phyloP scores from a whole-genome alignment of 1,284 basidiomycete genomes.

The Austroboletus novae-zelandiae region DNA sequence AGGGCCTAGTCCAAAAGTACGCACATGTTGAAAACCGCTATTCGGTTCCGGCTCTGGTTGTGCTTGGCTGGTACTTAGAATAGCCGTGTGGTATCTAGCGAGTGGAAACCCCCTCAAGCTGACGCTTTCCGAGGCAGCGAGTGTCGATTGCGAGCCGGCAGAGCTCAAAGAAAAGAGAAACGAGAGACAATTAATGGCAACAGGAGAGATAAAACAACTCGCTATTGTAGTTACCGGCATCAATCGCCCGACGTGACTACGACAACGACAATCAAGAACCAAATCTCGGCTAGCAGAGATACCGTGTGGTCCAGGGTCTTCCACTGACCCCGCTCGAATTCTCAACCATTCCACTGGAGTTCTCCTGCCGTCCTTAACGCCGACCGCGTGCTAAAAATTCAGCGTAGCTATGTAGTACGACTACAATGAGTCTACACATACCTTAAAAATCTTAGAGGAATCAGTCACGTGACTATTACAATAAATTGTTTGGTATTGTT shows the following conservation, averaged over 20 bases:
- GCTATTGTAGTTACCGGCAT: slow-evolving; percentile 16
- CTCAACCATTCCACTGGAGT: too few relatives aligned
- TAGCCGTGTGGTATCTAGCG: slow-evolving; percentile 56
- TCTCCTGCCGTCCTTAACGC: too few relatives aligned
- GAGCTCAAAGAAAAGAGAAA: slow-evolving; percentile 9
- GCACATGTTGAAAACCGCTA: slow-evolving; percentile 62
- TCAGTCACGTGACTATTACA: slow-evolving; percentile 9
- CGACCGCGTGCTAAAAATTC: too few relatives aligned
- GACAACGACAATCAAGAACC: slow-evolving; percentile 2
- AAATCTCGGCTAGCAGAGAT: slow-evolving; percentile 17
- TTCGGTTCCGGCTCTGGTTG: slow-evolving; percentile 40
- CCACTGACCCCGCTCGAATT: too few relatives aligned
- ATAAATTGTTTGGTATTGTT: slow-evolving; percentile 26
- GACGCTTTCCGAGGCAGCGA: slow-evolving; percentile 25
- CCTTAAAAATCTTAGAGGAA: too few relatives aligned
- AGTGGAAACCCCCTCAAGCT: slow-evolving; percentile 31
- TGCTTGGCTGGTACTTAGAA: slow-evolving; percentile 40
- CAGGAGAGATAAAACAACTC: not conserved
- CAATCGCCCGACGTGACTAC: slow-evolving; percentile 18
- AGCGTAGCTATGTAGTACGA: too few relatives aligned
- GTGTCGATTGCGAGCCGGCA: slow-evolving; percentile 1
- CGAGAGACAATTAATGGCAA: slow-evolving; percentile 4
- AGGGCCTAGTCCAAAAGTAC: slow-evolving; percentile 26
- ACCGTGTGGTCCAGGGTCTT: too few relatives aligned
- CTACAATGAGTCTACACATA: too few relatives aligned